Percentiles rank a stretch among this genome's conserved stretches.
These are phyloP conservation scores for Didymella lethalis DNA, from an alignment of 2,329 filamentous ascomycete genomes.

Conservation along the genomic window DNA sequence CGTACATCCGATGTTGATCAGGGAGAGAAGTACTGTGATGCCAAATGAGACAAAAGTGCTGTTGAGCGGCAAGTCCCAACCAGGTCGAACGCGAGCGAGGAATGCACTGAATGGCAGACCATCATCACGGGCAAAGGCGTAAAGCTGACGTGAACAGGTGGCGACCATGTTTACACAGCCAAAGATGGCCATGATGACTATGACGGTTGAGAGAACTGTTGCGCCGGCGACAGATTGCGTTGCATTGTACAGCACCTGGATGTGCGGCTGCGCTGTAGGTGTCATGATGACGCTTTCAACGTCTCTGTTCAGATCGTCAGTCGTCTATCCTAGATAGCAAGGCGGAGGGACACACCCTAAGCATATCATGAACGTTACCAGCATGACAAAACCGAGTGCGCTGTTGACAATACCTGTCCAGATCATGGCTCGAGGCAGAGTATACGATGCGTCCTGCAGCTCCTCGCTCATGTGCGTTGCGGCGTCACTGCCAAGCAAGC, in stretches of 20 bases:
- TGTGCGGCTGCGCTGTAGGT: conserved; percentile 15
- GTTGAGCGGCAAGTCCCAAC: conserved; percentile 52
- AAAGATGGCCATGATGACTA: conserved; percentile 37
- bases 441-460: conserved; percentile 43
- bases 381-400: conserved; percentile 37
- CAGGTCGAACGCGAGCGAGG: conserved; percentile 27
- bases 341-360: not conserved
- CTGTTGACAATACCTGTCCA: conserved; percentile 38
- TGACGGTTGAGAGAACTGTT: conserved; percentile 34
- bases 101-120: conserved; percentile 27
- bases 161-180: conserved; percentile 36
- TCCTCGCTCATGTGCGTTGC: conserved; percentile 45
- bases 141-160: conserved; percentile 43
- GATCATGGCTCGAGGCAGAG: conserved; percentile 53
- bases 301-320: not conserved
- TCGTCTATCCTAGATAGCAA: not conserved
- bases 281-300: conserved; percentile 22
- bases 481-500: conserved; percentile 25
- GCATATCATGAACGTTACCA: conserved; percentile 21
- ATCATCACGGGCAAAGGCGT: conserved; percentile 45
- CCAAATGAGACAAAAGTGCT: conserved; percentile 54
- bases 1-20: not conserved
- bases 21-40: conserved; percentile 43
- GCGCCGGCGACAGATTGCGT: conserved; percentile 23
- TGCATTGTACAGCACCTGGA: conserved; percentile 17